phyloP scores from a whole-genome alignment of 2,329 filamentous ascomycete species.

The Sporothrix globosa region DNA sequence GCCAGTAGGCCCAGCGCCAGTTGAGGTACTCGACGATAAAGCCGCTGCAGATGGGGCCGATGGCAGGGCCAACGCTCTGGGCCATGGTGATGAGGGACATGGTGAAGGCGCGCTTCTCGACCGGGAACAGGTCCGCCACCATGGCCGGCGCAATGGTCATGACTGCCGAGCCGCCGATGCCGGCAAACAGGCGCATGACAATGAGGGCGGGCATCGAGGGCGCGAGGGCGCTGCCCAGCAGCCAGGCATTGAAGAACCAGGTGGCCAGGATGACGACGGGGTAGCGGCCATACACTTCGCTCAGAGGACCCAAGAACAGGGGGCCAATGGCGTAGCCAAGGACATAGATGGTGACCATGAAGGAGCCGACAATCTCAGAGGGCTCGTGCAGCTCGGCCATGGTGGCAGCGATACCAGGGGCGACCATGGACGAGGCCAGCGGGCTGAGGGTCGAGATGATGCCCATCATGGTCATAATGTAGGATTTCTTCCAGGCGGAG shows the following conservation, averaged over 20 bases:
- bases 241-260: conserved; percentile 63
- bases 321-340: conserved; percentile 41
- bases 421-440: conserved; percentile 65
- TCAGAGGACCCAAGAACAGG: conserved; percentile 31
- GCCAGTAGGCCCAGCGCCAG: conserved; percentile 32
- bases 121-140: conserved; percentile 50
- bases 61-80: conserved; percentile 28
- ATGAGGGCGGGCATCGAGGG: conserved; percentile 68
- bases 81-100: conserved; percentile 27
- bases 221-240: conserved; percentile 63
- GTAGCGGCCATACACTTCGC: conserved; percentile 32
- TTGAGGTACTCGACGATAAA: conserved; percentile 27
- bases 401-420: conserved; percentile 48
- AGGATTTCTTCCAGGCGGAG: conserved; percentile 49
- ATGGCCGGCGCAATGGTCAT: conserved; percentile 67
- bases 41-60: conserved; percentile 30
- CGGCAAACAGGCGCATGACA: conserved; percentile 68
- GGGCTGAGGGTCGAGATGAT: conserved; percentile 43
- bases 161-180: conserved; percentile 69
- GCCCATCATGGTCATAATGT: conserved; percentile 28
- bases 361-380: conserved; percentile 47
- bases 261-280: conserved; percentile 79
- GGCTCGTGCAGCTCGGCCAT: conserved; percentile 48
- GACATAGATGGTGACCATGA: conserved; percentile 64
- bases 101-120: conserved; percentile 25